These are phyloP conservation scores for Magnaporthales sp. DNA, from an alignment of 2,329 filamentous ascomycete genomes.

Conservation along the genomic window DNA sequence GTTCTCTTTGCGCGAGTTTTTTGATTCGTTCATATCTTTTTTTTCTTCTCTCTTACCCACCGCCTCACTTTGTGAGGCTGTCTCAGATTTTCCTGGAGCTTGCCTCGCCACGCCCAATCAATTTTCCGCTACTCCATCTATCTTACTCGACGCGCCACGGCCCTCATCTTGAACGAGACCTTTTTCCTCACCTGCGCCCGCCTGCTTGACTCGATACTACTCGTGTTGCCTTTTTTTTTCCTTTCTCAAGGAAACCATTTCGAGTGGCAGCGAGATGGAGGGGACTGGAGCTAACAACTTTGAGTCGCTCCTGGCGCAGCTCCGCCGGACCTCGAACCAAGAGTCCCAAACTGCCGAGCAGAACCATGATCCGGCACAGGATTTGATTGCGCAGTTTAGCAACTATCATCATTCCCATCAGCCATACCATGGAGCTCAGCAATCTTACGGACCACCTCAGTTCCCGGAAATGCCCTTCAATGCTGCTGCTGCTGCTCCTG, in stretches of 20 bases:
- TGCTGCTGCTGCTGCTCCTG: conserved; percentile 14
- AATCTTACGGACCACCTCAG: neutral
- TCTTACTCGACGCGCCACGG: neutral
- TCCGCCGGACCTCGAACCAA: conserved; percentile 23
- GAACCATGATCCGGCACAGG: conserved; percentile 12
- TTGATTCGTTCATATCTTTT: conserved; percentile 2
- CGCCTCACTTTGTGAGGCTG: conserved; percentile 1
- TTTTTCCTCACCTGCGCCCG: neutral
- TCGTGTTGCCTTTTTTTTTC: neutral
- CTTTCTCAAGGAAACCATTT: neutral
- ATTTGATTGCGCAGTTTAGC: conserved; percentile 22
- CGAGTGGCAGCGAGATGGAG: conserved; percentile 13
- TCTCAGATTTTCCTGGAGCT: neutral
- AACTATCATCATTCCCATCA: conserved; percentile 18
- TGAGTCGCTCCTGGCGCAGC: conserved; percentile 32
- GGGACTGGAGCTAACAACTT: conserved; percentile 20
- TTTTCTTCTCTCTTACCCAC: neutral
- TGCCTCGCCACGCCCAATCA: neutral
- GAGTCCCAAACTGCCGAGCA: conserved; percentile 10
- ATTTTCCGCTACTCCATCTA: neutral
- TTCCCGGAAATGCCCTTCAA: conserved; percentile 13
- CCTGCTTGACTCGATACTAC: neutral
- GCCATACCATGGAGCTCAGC: conserved; percentile 17
- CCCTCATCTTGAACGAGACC: neutral
- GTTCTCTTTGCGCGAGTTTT: conserved; percentile 1